Percentiles rank a stretch among this genome's conserved stretches.
Conservation (phyloP, 495 filamentous ascomycete species). For the Talaromyces adpressus region DNA sequence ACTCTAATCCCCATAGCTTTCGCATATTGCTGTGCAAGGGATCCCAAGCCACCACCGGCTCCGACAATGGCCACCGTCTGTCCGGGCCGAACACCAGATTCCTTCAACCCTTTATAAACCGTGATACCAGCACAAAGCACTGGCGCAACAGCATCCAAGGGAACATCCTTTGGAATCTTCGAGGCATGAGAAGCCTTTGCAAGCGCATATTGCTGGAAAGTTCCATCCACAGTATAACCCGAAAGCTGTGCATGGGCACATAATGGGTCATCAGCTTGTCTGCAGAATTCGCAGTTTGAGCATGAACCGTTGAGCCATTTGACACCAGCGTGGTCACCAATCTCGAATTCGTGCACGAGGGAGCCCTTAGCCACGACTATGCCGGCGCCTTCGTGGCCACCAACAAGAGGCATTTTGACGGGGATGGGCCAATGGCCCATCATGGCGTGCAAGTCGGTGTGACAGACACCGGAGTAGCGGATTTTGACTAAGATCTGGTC, state of each 20-base stretch:
- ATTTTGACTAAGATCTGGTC: constrained; percentile 85
- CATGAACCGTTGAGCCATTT: constrained; percentile 79
- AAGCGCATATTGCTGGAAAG: constrained; percentile 78
- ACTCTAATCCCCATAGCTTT: constrained; percentile 78
- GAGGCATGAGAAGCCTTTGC: constrained; percentile 72
- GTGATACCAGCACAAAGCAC: constrained; percentile 87
- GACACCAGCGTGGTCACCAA: constrained; percentile 67
- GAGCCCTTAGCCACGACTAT: constrained; percentile 68
- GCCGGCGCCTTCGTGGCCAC: constrained; percentile 82
- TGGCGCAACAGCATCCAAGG: constrained; percentile 67
- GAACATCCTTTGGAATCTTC: constrained; percentile 59
- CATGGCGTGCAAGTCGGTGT: constrained; percentile 77
- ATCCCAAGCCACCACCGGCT: constrained; percentile 80
- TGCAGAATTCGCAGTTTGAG: constrained; percentile 63
- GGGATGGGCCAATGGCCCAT: constrained; percentile 76
- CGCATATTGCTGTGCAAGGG: constrained; percentile 77
- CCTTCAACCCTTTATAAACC: constrained; percentile 89
- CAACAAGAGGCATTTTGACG: constrained; percentile 68
- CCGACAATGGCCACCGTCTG: constrained; percentile 82
- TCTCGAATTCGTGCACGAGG: constrained; percentile 57
- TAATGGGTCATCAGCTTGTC: constrained; percentile 54
- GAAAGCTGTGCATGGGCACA: constrained; percentile 59
- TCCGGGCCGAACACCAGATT: constrained; percentile 65
- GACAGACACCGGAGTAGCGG: constrained; percentile 87
- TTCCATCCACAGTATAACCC: constrained; percentile 69